Evolutionary conservation across 805 yeast species (phyloP).

Genomic region (Hagleromyces aurorensis): DNA sequence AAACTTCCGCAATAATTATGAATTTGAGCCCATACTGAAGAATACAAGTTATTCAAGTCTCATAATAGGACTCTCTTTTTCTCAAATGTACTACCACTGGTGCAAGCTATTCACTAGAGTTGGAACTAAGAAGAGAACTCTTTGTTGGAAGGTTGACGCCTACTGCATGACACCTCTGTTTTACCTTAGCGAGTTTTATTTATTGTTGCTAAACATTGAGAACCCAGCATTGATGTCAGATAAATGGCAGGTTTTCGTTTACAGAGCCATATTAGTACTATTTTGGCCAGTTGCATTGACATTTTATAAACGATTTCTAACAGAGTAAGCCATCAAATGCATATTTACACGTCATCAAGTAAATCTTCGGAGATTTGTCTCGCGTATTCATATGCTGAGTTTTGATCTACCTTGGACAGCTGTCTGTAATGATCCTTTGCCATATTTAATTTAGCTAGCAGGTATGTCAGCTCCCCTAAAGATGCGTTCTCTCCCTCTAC

Average conservation of each 20-base stretch:
- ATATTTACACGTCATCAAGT: conserved; percentile 6
- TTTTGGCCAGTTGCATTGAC: conserved; percentile 25
- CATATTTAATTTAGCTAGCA: conserved; percentile 13
- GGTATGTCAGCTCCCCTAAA: no score
- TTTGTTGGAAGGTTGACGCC: conserved; percentile 16
- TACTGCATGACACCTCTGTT: conserved; percentile 19
- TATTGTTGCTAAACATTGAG: conserved; percentile 23
- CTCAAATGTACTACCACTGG: conserved; percentile 26
- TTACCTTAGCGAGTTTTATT: conserved; percentile 26
- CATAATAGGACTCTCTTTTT: conserved; percentile 19
- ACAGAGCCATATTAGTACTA: conserved; percentile 19
- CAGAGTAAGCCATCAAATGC: no score
- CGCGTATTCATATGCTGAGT: conserved; percentile 18
- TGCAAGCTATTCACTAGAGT: conserved; percentile 21
- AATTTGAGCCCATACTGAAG: conserved; percentile 26
- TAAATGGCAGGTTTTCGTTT: conserved; percentile 17
- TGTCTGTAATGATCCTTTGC: conserved; percentile 17
- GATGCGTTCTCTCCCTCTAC: no score
- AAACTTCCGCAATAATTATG: conserved; percentile 29
- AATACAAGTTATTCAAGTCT: conserved; percentile 27
- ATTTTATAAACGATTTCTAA: conserved; percentile 17
- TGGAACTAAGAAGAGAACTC: conserved; percentile 6
- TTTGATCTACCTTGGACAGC: conserved; percentile 5
- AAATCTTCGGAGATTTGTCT: conserved; percentile 21
- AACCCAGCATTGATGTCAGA: conserved; percentile 22